Conservation (phyloP, 169 alveolate genomes). For the Plasmodium vivax region DNA sequence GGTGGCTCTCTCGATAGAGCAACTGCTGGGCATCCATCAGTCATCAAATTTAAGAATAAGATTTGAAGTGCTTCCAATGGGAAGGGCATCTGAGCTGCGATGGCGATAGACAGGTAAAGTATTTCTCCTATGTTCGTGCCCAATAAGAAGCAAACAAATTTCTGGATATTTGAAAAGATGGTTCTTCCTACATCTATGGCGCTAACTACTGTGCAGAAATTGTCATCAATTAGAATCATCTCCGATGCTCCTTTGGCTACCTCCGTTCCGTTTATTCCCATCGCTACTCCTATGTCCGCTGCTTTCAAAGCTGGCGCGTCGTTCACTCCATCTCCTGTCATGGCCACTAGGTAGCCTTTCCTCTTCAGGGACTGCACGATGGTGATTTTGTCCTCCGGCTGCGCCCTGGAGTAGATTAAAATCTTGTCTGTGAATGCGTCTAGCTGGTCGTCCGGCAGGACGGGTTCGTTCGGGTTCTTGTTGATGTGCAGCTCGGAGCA, state of each 20-base stretch:
- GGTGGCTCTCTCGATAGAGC: constrained; percentile 94
- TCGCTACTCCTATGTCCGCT: constrained; percentile 99
- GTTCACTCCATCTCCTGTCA: constrained; percentile 99
- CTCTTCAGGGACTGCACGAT: constrained; percentile 91
- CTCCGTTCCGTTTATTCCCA: constrained; percentile 99
- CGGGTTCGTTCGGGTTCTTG: constrained; percentile 82
- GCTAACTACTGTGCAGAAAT: constrained; percentile 98
- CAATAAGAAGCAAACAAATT: constrained; percentile 93
- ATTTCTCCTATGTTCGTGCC: constrained; percentile 95
- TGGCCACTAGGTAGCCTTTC: constrained; percentile 93
- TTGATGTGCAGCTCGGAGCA: constrained; percentile 82
- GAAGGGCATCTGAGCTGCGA: constrained; percentile 88
- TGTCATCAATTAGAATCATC: constrained; percentile 99
- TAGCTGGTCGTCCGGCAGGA: constrained; percentile 84
- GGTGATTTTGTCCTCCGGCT: constrained; percentile 93
- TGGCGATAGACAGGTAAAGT: constrained; percentile 87
- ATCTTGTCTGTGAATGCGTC: constrained; percentile 84
- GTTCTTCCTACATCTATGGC: constrained; percentile 99
- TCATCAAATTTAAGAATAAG: constrained; percentile 91
- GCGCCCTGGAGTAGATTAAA: constrained; percentile 89
- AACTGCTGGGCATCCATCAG: constrained; percentile 95
- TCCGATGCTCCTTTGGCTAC: constrained; percentile 99
- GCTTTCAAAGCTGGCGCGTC: constrained; percentile 99
- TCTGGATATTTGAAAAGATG: constrained; percentile 94
- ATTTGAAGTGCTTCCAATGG: constrained; percentile 93